These are phyloP conservation scores for Coniochaeta prunicola DNA, from an alignment of 2,329 filamentous ascomycete species.

Conservation along the genomic window DNA sequence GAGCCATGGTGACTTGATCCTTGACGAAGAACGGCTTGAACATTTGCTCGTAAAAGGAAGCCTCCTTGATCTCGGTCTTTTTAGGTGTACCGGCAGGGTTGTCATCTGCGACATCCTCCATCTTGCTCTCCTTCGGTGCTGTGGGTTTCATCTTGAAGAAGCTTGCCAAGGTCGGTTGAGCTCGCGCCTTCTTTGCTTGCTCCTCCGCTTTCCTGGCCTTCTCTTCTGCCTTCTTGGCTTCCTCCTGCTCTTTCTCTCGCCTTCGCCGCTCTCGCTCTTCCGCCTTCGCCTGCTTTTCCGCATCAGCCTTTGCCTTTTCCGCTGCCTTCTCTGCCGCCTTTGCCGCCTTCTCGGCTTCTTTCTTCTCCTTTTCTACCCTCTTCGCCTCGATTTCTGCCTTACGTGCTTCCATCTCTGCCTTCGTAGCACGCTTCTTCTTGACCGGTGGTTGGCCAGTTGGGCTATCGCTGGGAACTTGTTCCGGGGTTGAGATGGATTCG, in stretches of 20 bases:
- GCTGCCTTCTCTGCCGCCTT: conserved; percentile 26
- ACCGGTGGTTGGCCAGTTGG: conserved; percentile 18
- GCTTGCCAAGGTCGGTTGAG: conserved; percentile 36
- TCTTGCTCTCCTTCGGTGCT: conserved; percentile 33
- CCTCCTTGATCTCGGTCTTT: conserved; percentile 15
- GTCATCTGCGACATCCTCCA: conserved; percentile 11
- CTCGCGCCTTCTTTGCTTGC: conserved; percentile 34
- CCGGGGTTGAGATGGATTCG: neutral
- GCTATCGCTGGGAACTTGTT: conserved; percentile 6
- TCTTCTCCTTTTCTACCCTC: conserved; percentile 25
- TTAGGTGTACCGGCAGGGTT: conserved; percentile 18
- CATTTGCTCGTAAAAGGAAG: conserved; percentile 55
- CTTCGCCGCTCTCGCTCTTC: conserved; percentile 39
- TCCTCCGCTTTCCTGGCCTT: conserved; percentile 23
- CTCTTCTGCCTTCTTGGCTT: conserved; percentile 38
- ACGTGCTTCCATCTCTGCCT: conserved; percentile 28
- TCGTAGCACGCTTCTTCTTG: conserved; percentile 40
- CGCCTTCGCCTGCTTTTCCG: conserved; percentile 18
- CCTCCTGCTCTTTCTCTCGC: conserved; percentile 45
- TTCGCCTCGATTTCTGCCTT: conserved; percentile 26
- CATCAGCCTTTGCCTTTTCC: conserved; percentile 30
- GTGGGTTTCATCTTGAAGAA: conserved; percentile 35
- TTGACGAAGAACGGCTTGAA: conserved; percentile 82
- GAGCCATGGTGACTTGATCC: conserved; percentile 64
- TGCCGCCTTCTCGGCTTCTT: conserved; percentile 20